A percentile compares a stretch with the other conserved stretches of the same genome.
These are phyloP conservation scores for Nakataea oryzae DNA, from an alignment of 2,329 filamentous ascomycete species.

Conservation along the genomic window DNA sequence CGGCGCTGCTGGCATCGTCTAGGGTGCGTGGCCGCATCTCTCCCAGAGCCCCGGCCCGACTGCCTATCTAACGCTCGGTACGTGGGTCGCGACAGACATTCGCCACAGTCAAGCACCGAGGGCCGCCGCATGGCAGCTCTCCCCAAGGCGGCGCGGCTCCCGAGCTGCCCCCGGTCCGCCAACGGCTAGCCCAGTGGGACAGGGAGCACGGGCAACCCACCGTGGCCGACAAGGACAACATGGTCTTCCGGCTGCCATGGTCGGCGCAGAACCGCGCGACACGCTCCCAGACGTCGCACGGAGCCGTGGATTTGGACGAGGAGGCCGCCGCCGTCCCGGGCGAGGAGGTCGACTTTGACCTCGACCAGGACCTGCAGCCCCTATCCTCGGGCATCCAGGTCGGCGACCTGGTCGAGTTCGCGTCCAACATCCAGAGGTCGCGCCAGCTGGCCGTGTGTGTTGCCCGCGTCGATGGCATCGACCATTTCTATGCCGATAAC, in stretches of 20 bases:
- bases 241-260: not conserved
- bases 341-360: not conserved
- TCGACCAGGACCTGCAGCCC: not conserved
- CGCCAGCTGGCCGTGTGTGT: conserved; percentile 42
- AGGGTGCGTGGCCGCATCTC: not conserved
- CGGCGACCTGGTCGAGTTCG: conserved; percentile 41
- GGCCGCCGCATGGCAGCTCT: not conserved
- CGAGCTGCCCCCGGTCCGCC: not conserved
- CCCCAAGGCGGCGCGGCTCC: not conserved
- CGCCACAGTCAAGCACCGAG: not conserved
- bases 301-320: not conserved
- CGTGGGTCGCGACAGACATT: no score
- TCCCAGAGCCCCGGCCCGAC: no score
- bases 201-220: not conserved
- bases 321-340: conserved; percentile 9
- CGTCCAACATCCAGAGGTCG: conserved; percentile 18
- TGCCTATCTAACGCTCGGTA: no score
- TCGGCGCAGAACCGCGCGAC: not conserved
- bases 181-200: not conserved
- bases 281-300: not conserved
- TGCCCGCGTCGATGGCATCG: conserved; percentile 35
- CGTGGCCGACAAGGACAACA: not conserved
- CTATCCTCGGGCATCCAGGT: conserved; percentile 14
- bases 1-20: not conserved
- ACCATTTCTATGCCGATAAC: conserved; percentile 43